phyloP scores from a whole-genome alignment of 2,329 filamentous ascomycete species.

The Claviceps pusilla region DNA sequence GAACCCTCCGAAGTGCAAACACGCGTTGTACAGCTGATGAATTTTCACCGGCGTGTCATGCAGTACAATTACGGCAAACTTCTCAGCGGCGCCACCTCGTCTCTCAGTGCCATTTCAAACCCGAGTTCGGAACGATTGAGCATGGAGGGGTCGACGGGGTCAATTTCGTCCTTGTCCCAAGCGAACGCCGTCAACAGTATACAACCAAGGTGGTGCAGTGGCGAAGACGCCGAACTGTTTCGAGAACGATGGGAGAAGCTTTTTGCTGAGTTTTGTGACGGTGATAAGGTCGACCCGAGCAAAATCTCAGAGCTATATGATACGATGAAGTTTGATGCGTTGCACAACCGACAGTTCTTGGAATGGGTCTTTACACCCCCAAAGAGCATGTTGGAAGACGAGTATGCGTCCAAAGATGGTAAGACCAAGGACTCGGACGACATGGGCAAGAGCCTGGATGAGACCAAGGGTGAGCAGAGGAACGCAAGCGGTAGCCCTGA shows the following conservation, averaged over 20 bases:
- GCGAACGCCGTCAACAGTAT: slow-evolving; percentile 53
- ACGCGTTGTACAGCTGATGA: slow-evolving; percentile 89
- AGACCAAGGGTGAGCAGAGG: slow-evolving; percentile 17
- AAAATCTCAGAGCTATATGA: slow-evolving; percentile 98
- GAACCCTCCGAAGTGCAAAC: slow-evolving; percentile 88
- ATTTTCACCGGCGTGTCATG: slow-evolving; percentile 92
- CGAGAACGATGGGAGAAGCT: slow-evolving; percentile 97
- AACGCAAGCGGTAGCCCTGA: slow-evolving; percentile 18
- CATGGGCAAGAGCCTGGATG: slow-evolving; percentile 19
- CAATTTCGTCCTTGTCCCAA: slow-evolving; percentile 39
- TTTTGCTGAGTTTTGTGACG: slow-evolving; percentile 89
- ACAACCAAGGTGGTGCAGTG: slow-evolving; percentile 88
- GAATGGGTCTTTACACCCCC: slow-evolving; percentile 96
- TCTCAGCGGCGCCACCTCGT: slow-evolving; percentile 49
- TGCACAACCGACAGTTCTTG: slow-evolving; percentile 90
- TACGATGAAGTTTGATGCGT: slow-evolving; percentile 97
- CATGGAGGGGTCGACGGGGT: slow-evolving; percentile 26
- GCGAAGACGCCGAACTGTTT: slow-evolving; percentile 88
- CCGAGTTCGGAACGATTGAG: slow-evolving; percentile 31
- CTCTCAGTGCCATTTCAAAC: slow-evolving; percentile 42
- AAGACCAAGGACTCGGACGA: slow-evolving; percentile 29
- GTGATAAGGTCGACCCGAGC: slow-evolving; percentile 94
- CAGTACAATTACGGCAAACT: slow-evolving; percentile 80
- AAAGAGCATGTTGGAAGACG: slow-evolving; percentile 60
- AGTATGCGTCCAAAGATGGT: slow-evolving; percentile 32